These are phyloP conservation scores for Apodospora peruviana DNA, from an alignment of 495 filamentous ascomycete genomes.

Conservation along the genomic window DNA sequence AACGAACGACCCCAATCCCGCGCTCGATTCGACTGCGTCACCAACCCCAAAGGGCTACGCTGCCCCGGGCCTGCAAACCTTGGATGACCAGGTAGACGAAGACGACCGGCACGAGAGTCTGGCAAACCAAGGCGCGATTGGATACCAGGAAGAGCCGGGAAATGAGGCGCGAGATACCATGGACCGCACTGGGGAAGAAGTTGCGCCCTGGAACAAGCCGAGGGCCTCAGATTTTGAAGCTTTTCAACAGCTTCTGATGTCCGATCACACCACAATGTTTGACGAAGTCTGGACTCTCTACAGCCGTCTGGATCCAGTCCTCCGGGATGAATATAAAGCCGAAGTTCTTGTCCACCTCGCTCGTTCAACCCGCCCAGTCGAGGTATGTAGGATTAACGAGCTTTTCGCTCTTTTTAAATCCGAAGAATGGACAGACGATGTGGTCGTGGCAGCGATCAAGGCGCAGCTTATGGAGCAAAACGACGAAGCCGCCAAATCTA, in stretches of 20 bases:
- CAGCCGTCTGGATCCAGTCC: constrained; percentile 10
- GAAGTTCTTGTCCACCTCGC: constrained; percentile 19
- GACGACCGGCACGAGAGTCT: no score
- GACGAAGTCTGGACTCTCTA: constrained; percentile 24
- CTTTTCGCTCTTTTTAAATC: constrained; percentile 12
- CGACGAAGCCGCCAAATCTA: constrained; percentile 8
- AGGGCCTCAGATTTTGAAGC: not conserved
- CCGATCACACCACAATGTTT: constrained; percentile 4
- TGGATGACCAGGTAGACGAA: no score
- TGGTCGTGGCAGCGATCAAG: constrained; percentile 17
- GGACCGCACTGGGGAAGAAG: no score
- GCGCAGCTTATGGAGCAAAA: constrained; percentile 18
- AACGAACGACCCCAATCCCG: no score
- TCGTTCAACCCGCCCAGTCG: constrained; percentile 14
- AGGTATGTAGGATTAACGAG: constrained; percentile 19
- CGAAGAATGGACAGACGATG: constrained; percentile 19
- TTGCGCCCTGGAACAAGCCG: no score
- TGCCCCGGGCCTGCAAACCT: no score
- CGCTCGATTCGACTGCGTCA: no score
- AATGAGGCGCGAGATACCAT: no score
- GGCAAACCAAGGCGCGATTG: no score
- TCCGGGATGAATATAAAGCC: constrained; percentile 6
- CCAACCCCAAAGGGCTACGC: no score
- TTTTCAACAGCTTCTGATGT: constrained; percentile 3
- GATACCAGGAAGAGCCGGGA: no score